Base-by-base conservation (phyloP, 768 basidiomycete species). In the Auricularia auricula-judae region DNA sequence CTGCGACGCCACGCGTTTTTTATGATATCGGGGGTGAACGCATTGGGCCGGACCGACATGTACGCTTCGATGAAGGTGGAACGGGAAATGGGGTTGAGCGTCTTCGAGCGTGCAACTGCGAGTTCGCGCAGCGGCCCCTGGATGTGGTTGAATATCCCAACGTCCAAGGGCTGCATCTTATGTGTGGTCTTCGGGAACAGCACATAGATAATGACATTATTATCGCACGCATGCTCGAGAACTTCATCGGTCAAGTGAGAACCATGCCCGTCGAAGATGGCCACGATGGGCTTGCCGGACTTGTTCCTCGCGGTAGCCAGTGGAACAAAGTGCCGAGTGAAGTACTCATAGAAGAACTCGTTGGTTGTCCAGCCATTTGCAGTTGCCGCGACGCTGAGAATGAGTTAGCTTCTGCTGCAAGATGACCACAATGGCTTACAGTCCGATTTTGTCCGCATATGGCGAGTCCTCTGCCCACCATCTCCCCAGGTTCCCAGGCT, bases 301-400 rank as follows among this genome's bases (percentile, higher is more conserved):
- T 35, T 68, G 36, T 74, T 73, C 7, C 64, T 67, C 4, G 68
- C 71, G 7, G 36, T 72, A 2, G 75, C 73, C 39, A 75, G 71
- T 3, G 75, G 79, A 63, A 80, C 70, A 64, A 81, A 81, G 14
- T 34, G 61, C 7, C 75, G 67, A 53, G 71, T 53, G 43, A 81
- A 76, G 79, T 80, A 81, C 18, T 74, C 63, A 0, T 53, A n/a
- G 35, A 73, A 71, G 7, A 80, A 62, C 12, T 67, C 67, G 60
- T 79, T 70, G 67, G 76, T 71, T 4, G 75, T 80, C 80, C 78
- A 81, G 1, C 80, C 80, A 68, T 76, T 79, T 14, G 68, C 65
- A 3, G 76, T 76, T 8, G 65, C 67, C 1, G 70, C 66, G 56
- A 79, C 68, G 16, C 77, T 80, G 43, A 5, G 1, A 23, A 65